phyloP scores from a whole-genome alignment of 805 yeast genomes.

The Saccharomycopsis olivae region DNA sequence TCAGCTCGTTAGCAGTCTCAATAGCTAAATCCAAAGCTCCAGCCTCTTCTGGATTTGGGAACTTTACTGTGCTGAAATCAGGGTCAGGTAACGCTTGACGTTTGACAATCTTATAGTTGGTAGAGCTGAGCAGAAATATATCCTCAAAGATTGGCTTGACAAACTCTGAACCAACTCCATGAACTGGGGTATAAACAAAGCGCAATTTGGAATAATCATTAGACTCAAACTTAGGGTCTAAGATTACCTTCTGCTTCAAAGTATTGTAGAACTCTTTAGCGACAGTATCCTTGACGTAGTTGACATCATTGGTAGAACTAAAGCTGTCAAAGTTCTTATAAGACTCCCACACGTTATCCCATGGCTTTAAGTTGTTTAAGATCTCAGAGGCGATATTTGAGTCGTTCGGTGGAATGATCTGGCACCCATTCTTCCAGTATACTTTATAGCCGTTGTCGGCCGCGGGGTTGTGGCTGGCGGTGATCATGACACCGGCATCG shows the following conservation, averaged over 20 bases:
- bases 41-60: conserved; percentile 94
- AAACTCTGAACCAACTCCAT: conserved; percentile 78
- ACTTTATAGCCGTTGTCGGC: conserved; percentile 90
- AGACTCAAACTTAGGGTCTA: neutral
- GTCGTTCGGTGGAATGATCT: conserved; percentile 91
- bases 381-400: conserved; percentile 56
- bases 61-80: conserved; percentile 69
- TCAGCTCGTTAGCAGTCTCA: conserved; percentile 40
- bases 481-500: conserved; percentile 85
- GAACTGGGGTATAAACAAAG: conserved; percentile 88
- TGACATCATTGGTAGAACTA: conserved; percentile 9
- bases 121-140: conserved; percentile 4
- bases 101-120: conserved; percentile 29
- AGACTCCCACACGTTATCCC: conserved; percentile 42
- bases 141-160: conserved; percentile 7
- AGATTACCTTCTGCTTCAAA: conserved; percentile 19
- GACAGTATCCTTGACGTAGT: conserved; percentile 33
- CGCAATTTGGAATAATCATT: conserved; percentile 24
- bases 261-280: conserved; percentile 31
- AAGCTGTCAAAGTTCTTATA: conserved; percentile 25
- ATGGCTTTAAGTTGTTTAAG: conserved; percentile 48
- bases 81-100: conserved; percentile 77
- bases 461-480: conserved; percentile 93
- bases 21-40: conserved; percentile 80
- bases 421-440: conserved; percentile 89